A percentile compares a stretch with the other conserved stretches of the same genome.
Evolutionary conservation across 331 rosid species (phyloP).

Genomic region (Spiraea crenata): DNA sequence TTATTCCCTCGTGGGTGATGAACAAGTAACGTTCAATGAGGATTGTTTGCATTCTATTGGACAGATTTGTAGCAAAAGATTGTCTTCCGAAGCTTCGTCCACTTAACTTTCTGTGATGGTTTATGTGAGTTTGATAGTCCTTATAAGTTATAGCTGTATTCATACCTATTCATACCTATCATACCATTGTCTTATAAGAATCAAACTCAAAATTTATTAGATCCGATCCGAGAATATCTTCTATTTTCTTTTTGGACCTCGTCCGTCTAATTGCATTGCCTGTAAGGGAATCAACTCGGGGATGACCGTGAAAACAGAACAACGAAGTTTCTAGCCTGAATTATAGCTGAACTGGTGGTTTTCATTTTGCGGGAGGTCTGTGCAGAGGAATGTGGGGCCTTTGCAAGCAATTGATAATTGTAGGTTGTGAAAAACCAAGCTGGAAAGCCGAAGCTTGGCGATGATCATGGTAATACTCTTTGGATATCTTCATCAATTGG

Average conservation of each 20-base stretch:
- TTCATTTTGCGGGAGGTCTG: neutral
- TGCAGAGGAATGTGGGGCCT: neutral
- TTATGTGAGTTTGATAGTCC: too few relatives aligned
- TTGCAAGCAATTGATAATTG: neutral
- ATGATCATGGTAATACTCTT: neutral
- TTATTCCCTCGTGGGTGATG: too few relatives aligned
- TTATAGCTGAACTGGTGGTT: neutral
- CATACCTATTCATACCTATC: too few relatives aligned
- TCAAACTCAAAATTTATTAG: too few relatives aligned
- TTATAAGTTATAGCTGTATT: too few relatives aligned
- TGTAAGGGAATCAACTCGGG: neutral
- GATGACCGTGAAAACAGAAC: neutral
- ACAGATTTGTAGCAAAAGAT: neutral
- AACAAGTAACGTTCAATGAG: neutral
- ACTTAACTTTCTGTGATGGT: too few relatives aligned
- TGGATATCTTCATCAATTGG: neutral
- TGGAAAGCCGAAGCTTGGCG: neutral
- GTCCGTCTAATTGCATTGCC: neutral
- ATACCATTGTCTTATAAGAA: too few relatives aligned
- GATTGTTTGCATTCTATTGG: conserved; percentile 9
- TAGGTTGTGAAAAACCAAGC: neutral
- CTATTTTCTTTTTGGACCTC: neutral
- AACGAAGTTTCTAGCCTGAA: neutral
- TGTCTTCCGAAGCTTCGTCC: too few relatives aligned
- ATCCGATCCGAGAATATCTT: neutral